Evolutionary conservation across 768 basidiomycete genomes (phyloP).

Genomic region (Leccinum broughii): DNA sequence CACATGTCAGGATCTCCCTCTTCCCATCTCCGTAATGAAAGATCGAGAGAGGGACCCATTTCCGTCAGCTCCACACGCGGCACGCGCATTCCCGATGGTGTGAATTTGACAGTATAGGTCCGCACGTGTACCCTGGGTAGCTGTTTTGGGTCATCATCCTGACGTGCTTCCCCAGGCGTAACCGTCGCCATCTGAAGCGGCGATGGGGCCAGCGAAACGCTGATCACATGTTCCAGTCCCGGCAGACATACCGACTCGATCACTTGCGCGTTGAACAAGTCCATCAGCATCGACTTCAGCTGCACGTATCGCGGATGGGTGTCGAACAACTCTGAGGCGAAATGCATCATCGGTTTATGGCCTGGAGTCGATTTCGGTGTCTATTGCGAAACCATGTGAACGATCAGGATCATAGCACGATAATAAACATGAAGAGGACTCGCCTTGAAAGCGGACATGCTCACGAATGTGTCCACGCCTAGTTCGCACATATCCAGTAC

Average conservation of each 20-base stretch:
- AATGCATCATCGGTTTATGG: slow-evolving; percentile 91
- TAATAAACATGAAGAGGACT: slow-evolving; percentile 15
- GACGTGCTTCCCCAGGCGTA: slow-evolving; percentile 21
- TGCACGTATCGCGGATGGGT: slow-evolving; percentile 90
- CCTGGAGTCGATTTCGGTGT: slow-evolving; percentile 87
- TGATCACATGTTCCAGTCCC: slow-evolving; percentile 87
- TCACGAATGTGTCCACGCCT: slow-evolving; percentile 77
- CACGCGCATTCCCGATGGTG: slow-evolving; percentile 73
- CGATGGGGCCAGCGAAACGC: slow-evolving; percentile 71
- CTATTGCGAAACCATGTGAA: slow-evolving; percentile 30
- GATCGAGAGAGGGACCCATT: slow-evolving; percentile 91
- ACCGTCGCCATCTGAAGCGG: slow-evolving; percentile 31
- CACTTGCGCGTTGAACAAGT: slow-evolving; percentile 87
- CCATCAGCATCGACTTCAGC: slow-evolving; percentile 87
- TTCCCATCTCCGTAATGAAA: slow-evolving; percentile 73
- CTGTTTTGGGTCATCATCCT: slow-evolving; percentile 42
- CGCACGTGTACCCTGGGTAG: slow-evolving; percentile 89
- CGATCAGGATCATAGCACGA: neutral
- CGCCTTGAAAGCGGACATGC: slow-evolving; percentile 86
- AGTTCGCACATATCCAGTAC: slow-evolving; percentile 96
- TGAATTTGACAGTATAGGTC: slow-evolving; percentile 74
- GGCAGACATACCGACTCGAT: slow-evolving; percentile 81
- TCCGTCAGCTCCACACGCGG: slow-evolving; percentile 82
- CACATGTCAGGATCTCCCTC: slow-evolving; percentile 75
- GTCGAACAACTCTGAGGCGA: slow-evolving; percentile 93